These are phyloP conservation scores for Pseudogymnoascus sp. DNA, from an alignment of 2,329 filamentous ascomycete species.

Conservation along the genomic window DNA sequence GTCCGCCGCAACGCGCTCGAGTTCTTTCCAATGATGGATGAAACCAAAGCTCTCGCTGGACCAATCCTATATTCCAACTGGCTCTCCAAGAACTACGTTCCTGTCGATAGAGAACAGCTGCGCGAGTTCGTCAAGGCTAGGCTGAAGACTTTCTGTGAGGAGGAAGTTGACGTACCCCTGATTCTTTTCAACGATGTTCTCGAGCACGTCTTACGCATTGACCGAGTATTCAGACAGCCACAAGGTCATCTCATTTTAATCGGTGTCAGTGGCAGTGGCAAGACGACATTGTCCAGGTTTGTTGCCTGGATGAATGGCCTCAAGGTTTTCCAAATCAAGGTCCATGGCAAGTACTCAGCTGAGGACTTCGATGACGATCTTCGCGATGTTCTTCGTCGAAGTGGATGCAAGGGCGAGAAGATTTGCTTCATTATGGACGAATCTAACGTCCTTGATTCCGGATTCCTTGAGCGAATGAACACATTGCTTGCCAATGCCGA, in stretches of 20 bases:
- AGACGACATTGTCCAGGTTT: conserved; percentile 95
- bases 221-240: conserved; percentile 95
- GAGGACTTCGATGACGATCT: conserved; percentile 99
- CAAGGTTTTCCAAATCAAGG: conserved; percentile 99
- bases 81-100: conserved; percentile 97
- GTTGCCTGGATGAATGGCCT: conserved; percentile 99
- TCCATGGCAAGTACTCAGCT: conserved; percentile 94
- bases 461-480: conserved; percentile 99
- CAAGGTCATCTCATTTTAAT: conserved; percentile 98
- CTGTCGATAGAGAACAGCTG: conserved; percentile 88
- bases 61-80: conserved; percentile 99
- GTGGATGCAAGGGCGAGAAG: conserved; percentile 96
- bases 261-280: conserved; percentile 95
- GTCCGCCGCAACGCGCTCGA: conserved; percentile 81
- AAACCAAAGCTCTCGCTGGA: conserved; percentile 76
- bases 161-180: conserved; percentile 96
- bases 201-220: conserved; percentile 95
- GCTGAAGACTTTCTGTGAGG: conserved; percentile 96
- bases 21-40: conserved; percentile 91
- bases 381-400: conserved; percentile 82
- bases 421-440: conserved; percentile 99
- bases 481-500: conserved; percentile 98
- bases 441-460: conserved; percentile 94
- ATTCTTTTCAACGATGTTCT: conserved; percentile 99
- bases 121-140: conserved; percentile 96